Base-by-base conservation (phyloP, 2,329 filamentous ascomycete genomes). In the Penicillium psychrosexuale region DNA sequence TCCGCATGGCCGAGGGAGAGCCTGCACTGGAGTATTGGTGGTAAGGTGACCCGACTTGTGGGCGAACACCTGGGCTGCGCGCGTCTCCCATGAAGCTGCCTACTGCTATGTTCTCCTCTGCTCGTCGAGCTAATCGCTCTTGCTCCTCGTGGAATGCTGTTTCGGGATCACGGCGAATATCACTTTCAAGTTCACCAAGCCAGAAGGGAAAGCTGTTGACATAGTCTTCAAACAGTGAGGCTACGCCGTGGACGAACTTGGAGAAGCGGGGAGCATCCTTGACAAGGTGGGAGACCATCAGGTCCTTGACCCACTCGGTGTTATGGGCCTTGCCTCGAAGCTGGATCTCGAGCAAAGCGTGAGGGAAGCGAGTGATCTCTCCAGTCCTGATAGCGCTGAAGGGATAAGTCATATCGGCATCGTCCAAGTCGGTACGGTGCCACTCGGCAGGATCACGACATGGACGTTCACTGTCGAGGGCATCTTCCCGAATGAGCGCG, bases 161-260 rank as follows among this genome's bases (percentile, higher is more conserved):
- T 70, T 94, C 89, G 0, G 94, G 94, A 69, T 97, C 92, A 70
- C 90, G 91, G 63, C 93, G 87, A 69, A 99, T 99, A 69, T 99
- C 94, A 31, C 84, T 90, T 69, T 97, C 93, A 40, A 97, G 81
- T 59, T 96, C 89, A 66, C 88, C 88, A 33, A 97, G 83, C 94
- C 94, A 99, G 78, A 97, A 97, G 13, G 94, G 94, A 67, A 97
- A 86, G 59, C 85, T 92, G 76, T 97, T 97, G 72, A 99, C 92
- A 68, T 96, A 85, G 73, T 99, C 91, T 67, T 97, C 94, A 64
- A 97, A 97, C 2, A 99, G 81, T 37, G 88, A 87, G 8, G 93
- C 92, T 5, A 95, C 87, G 58, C 94, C 94, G 66, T 99, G 93
- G 2, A 96, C 89, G 65, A 97, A 99, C 73, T 99, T 99, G 66